Evolutionary conservation across 306 rosid genomes (phyloP), one percentile per base, ranked within the genome.

Genomic region (Inga oerstediana): DNA sequence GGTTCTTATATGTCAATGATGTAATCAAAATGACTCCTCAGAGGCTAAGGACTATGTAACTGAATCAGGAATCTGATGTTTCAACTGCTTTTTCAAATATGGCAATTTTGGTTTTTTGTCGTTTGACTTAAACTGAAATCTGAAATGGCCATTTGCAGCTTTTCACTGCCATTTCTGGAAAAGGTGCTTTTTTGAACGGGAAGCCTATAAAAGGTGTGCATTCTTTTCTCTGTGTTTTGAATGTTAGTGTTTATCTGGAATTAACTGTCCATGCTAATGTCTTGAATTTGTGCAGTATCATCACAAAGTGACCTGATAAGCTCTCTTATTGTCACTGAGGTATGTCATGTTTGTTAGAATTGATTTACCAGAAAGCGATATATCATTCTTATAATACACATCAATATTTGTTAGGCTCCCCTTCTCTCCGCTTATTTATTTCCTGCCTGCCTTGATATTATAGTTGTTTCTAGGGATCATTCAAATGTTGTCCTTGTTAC

Each of bases 241-340:
- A 62, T 49, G 43, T 64, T 77, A 44, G 46, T 84, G 43, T 69
- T 64, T 54, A 48, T 79, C 54, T 51, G 48, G 10, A 72, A 22
- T 77, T 43, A 69, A 52, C 72, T 35, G 61, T 34, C 65, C 64
- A 51, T 80, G 27, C 89, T 78, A 70, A 81, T 80, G 80, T 78
- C 62, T 82, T 84, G 79, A 52, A 84, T 78, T 87, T 79, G 80
- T 73, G 86, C 98, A 96, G 99, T 85, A 71, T 96, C 99, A 3
- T 81, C 98, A 82, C 85, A 96, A 91, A 79, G 84, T n/a, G 95
- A 92, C 72, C 91, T 96, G 74, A 86, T 96, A 76, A 90, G 84
- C 83, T 87, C 97, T 83, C 97, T 96, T 76, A 94, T 96, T 71
- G 97, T 91, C 76, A 87, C 98, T 69, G 99, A 91, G 99, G 99